Base-by-base conservation (phyloP, 768 basidiomycete genomes). In the Kwoniella dejecticola region DNA sequence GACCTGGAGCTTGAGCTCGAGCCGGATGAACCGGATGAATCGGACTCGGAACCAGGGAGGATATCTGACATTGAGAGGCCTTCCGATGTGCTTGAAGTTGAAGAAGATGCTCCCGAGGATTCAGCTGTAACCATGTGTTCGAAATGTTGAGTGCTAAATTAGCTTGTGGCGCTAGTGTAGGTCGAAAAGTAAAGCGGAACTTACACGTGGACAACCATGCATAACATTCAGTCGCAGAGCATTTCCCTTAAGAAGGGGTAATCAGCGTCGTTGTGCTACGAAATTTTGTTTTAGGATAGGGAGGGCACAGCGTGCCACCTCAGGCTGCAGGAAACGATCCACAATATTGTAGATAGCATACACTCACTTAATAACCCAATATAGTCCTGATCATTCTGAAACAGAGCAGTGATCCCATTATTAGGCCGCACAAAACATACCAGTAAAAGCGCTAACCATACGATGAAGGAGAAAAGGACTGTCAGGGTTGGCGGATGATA, bases 311-410 rank as follows among this genome's bases (percentile, higher is more conserved):
- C n/a, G n/a, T n/a, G n/a, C n/a, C 33, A 36, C 7, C 7, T 36
- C 33, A 36, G 33, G 33, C 15, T 36, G 33, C 15, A 36, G 7
- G 7, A 23, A 10, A 13, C 33, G 10, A 21, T 4, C 33, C 11
- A n/a, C 19, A 19, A 42, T 27, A 50, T 26, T 45, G 13, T 17
- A 17, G 11, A 27, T 10, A 2, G 8, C 36, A 52, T 19, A 21
- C 10, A 54, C 63, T 64, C 57, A 64, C 63, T 50, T 19, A 64
- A 29, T 5, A 64, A 30, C 6, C 63, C 63, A 7, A 64, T 27
- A 54, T 59, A 58, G 26, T 36, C 45, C 8, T 27, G 33, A 38
- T 21, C 42, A 53, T 54, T 50, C 31, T 54, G 45, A n/a, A 64
- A 45, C 2, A 59, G 26, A 6, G 44, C 63, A 12, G 42, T 44